Conservation (phyloP, 352 stramenopile species). For the Pythium utonaiense region DNA sequence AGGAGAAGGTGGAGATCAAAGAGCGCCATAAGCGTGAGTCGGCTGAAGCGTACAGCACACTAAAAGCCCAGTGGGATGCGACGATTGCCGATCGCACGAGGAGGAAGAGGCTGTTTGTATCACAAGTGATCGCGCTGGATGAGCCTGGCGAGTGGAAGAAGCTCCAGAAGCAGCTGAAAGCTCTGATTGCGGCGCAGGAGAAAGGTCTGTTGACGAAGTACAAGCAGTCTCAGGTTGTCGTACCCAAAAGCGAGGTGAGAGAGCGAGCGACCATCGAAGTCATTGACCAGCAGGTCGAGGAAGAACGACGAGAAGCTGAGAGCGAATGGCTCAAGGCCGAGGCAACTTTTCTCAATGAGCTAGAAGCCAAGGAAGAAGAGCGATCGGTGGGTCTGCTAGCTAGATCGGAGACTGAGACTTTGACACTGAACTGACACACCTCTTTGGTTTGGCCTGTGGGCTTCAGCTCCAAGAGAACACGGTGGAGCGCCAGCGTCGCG, state of each 20-base stretch:
- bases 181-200: conserved; percentile 27
- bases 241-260: conserved; percentile 41
- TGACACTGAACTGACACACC: too few relatives aligned
- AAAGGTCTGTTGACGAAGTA: conserved; percentile 41
- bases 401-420: neutral
- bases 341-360: conserved; percentile 45
- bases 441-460: too few relatives aligned
- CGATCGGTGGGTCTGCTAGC: conserved; percentile 27
- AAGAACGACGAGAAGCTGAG: conserved; percentile 36
- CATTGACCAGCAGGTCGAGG: conserved; percentile 41
- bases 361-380: conserved; percentile 44
- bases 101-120: conserved; percentile 30
- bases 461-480: conserved; percentile 47
- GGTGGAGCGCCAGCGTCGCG: conserved; percentile 27
- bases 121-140: conserved; percentile 50
- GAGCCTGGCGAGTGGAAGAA: conserved; percentile 48
- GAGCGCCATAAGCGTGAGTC: conserved; percentile 41
- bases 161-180: conserved; percentile 38
- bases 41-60: conserved; percentile 28
- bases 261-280: conserved; percentile 58
- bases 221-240: conserved; percentile 39
- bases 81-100: conserved; percentile 30
- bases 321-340: conserved; percentile 52
- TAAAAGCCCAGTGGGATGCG: conserved; percentile 44
- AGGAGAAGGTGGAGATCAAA: conserved; percentile 29